A percentile compares a stretch with the other conserved stretches of the same genome.
phyloP scores from a whole-genome alignment of 2,329 filamentous ascomycete species.

The Orbilia javanica region DNA sequence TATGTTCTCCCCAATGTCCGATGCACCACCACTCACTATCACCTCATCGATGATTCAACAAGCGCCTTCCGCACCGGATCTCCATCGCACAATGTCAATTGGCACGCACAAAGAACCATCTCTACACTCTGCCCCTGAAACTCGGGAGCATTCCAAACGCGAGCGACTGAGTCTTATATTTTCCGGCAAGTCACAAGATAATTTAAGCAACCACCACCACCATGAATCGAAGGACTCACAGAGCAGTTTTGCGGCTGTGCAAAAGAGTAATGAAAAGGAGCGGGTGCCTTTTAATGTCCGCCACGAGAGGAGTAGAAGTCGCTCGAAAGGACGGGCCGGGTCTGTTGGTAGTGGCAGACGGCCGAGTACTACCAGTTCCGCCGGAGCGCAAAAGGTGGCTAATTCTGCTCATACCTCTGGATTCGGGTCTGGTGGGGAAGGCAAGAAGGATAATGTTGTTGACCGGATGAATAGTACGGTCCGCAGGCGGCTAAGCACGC shows the following conservation, averaged over 20 bases:
- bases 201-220: constrained; percentile 40
- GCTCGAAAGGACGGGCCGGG: constrained; percentile 54
- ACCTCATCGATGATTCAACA: constrained; percentile 58
- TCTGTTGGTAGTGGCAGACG: constrained; percentile 50
- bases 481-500: constrained; percentile 81
- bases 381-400: constrained; percentile 44
- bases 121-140: constrained; percentile 49
- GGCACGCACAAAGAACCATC: constrained; percentile 49
- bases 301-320: constrained; percentile 53
- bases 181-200: constrained; percentile 49
- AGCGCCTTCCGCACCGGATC: constrained; percentile 48
- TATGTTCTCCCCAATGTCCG: constrained; percentile 50
- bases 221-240: constrained; percentile 48
- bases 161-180: constrained; percentile 54
- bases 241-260: constrained; percentile 12
- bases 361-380: constrained; percentile 54
- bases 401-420: constrained; percentile 45
- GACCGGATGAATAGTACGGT: constrained; percentile 73
- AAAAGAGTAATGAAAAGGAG: constrained; percentile 52
- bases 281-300: constrained; percentile 39
- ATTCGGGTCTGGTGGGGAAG: constrained; percentile 36
- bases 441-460: constrained; percentile 56
- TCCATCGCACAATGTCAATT: constrained; percentile 51
- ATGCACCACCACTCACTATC: constrained; percentile 49
- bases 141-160: constrained; percentile 50